These are phyloP conservation scores for Ustanciosporium gigantosporum DNA, from an alignment of 1,284 basidiomycete genomes.

Conservation along the genomic window DNA sequence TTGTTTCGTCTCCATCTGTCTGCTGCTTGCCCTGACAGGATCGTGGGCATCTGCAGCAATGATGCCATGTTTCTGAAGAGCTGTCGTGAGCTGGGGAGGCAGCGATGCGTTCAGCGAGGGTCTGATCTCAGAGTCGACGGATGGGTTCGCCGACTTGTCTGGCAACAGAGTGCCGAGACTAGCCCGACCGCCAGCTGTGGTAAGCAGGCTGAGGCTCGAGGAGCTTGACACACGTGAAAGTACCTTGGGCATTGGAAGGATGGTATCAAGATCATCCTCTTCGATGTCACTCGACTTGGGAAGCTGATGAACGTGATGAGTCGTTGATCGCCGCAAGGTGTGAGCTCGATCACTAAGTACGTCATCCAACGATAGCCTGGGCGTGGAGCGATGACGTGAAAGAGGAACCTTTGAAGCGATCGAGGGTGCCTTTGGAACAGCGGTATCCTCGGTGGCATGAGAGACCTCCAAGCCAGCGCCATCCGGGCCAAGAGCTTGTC, in stretches of 20 bases:
- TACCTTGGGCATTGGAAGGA: constrained; percentile 29
- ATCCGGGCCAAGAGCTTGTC: constrained; percentile 18
- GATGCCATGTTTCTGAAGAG: constrained; percentile 39
- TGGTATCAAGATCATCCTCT: constrained; percentile 31
- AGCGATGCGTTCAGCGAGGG: constrained; percentile 23
- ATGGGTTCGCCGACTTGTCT: neutral
- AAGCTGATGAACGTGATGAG: constrained; percentile 8
- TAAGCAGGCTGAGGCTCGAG: constrained; percentile 40
- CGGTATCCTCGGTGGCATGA: constrained; percentile 2
- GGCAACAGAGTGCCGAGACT: constrained; percentile 26
- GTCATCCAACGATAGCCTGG: constrained; percentile 28
- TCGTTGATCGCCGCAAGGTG: constrained; percentile 21
- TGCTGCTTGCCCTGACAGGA: neutral
- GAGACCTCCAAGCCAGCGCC: constrained; percentile 21
- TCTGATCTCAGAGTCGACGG: neutral
- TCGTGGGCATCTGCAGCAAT: constrained; percentile 6
- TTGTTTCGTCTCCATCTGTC: constrained; percentile 1
- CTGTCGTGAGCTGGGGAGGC: constrained; percentile 28
- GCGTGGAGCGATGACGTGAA: constrained; percentile 28
- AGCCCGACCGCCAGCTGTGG: constrained; percentile 40
- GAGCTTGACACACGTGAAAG: constrained; percentile 39
- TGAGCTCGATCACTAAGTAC: constrained; percentile 27
- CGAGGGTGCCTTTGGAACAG: neutral
- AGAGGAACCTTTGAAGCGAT: constrained; percentile 8
- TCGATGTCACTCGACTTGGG: constrained; percentile 18